A percentile compares a stretch with the other conserved stretches of the same genome.
phyloP scores from a whole-genome alignment of 129 eudicot species.

The Glebionis coronaria region DNA sequence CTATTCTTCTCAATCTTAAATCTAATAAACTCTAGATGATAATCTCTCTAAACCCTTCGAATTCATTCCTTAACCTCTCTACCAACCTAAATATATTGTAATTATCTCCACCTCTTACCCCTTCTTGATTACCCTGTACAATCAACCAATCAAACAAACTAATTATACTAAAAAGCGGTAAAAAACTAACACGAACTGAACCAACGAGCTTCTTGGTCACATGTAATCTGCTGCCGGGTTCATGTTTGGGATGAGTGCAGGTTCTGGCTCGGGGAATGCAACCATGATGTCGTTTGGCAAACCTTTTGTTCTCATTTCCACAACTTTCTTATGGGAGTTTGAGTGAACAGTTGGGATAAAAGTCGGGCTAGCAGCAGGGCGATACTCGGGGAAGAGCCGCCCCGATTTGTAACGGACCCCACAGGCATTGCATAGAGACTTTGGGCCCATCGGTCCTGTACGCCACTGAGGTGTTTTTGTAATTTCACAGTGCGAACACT shows the following conservation, averaged over 20 bases:
- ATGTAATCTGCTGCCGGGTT: slow-evolving; percentile 31
- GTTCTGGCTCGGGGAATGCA: slow-evolving; percentile 5
- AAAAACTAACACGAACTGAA: slow-evolving; percentile 18
- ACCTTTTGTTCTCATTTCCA: slow-evolving; percentile 74
- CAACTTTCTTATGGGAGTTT: slow-evolving; percentile 91
- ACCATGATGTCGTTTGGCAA: slow-evolving; percentile 12
- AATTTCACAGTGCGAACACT: slow-evolving; percentile 94
- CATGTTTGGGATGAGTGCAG: slow-evolving; percentile 31
- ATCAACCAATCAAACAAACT: slow-evolving; percentile 58
- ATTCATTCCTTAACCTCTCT: slow-evolving; percentile 33
- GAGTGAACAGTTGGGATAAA: slow-evolving; percentile 84
- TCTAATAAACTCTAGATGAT: slow-evolving; percentile 25
- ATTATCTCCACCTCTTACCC: slow-evolving; percentile 31
- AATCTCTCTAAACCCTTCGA: slow-evolving; percentile 36
- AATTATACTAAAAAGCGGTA: slow-evolving; percentile 20
- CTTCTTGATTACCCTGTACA: slow-evolving; percentile 42
- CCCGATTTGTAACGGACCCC: slow-evolving; percentile 98
- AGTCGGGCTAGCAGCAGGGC: slow-evolving; percentile 97
- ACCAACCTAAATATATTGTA: slow-evolving; percentile 26
- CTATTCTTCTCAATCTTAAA: slow-evolving; percentile 32
- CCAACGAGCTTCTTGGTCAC: slow-evolving; percentile 27
- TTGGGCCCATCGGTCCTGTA: slow-evolving; percentile 96
- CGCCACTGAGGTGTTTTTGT: slow-evolving; percentile 99
- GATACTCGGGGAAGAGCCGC: slow-evolving; percentile 86
- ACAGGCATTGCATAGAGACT: slow-evolving; percentile 92